A percentile compares a stretch with the other conserved stretches of the same genome.
Conservation (phyloP, 2,329 filamentous ascomycete genomes). For the Epichloe baconii region DNA sequence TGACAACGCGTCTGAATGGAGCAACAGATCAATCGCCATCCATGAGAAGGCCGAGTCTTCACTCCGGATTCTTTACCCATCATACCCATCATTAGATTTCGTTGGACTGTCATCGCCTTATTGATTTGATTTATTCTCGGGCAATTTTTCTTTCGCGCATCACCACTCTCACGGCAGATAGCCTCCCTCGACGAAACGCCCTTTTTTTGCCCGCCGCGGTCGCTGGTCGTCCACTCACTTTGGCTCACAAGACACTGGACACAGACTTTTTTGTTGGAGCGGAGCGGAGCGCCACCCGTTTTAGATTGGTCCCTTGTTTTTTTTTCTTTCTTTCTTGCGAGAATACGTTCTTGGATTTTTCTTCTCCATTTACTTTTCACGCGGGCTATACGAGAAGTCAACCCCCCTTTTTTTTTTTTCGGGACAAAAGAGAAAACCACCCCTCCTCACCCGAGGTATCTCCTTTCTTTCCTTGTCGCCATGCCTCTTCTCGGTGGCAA, state of each 20-base stretch:
- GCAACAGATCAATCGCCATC: too few species aligned
- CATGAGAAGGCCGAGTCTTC: background rate
- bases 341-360: background rate
- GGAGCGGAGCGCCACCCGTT: background rate
- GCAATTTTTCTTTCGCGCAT: too few species aligned
- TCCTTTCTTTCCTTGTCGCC: constrained; percentile 2
- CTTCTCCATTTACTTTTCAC: background rate
- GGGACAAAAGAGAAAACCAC: background rate
- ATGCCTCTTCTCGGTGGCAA: constrained; percentile 30
- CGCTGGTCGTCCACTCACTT: background rate
- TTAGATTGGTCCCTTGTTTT: background rate
- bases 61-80: background rate
- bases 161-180: too few species aligned
- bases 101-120: too few species aligned
- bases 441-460: background rate
- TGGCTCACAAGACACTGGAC: background rate
- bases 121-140: too few species aligned
- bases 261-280: background rate
- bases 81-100: background rate
- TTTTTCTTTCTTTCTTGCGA: background rate
- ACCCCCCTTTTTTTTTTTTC: background rate
- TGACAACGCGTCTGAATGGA: too few species aligned
- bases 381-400: background rate
- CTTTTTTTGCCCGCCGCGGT: too few species aligned
- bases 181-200: too few species aligned